Percentiles rank a stretch among this genome's conserved stretches.
phyloP scores from a whole-genome alignment of 2,329 filamentous ascomycete species.

The Beauveria rudraprayagi region DNA sequence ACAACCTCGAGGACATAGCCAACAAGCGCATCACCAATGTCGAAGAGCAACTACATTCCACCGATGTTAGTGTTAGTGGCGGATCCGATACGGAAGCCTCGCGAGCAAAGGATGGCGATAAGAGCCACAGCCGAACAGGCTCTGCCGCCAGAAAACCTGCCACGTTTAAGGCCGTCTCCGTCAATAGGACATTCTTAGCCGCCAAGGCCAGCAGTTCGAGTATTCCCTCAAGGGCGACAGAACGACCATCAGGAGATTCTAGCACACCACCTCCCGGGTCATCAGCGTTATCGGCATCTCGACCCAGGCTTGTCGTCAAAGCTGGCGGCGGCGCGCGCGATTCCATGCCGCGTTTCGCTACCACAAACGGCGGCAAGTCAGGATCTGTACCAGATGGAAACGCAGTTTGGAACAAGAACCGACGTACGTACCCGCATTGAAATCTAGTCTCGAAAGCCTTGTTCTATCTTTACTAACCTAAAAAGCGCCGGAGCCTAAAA shows the following conservation, averaged over 20 bases:
- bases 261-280: constrained; percentile 38
- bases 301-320: constrained; percentile 70
- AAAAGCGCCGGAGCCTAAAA: constrained; percentile 62
- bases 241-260: constrained; percentile 41
- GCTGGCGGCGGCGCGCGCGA: constrained; percentile 54
- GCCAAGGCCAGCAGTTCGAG: constrained; percentile 50
- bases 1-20: constrained; percentile 42
- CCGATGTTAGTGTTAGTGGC: constrained; percentile 62
- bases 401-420: constrained; percentile 84
- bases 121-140: constrained; percentile 49
- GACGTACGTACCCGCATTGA: constrained; percentile 47
- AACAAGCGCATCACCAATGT: constrained; percentile 50
- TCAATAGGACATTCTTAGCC: constrained; percentile 77
- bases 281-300: constrained; percentile 43
- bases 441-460: neutral
- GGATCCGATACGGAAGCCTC: constrained; percentile 71
- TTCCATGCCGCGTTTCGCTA: constrained; percentile 35
- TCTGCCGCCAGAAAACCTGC: constrained; percentile 64
- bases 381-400: constrained; percentile 59
- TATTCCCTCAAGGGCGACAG: constrained; percentile 39
- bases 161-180: constrained; percentile 77
- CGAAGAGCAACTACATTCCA: constrained; percentile 52
- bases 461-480: constrained; percentile 18
- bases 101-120: constrained; percentile 49
- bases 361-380: constrained; percentile 46